phyloP scores from a whole-genome alignment of 2,329 filamentous ascomycete species.

The Monosporascus sp. region DNA sequence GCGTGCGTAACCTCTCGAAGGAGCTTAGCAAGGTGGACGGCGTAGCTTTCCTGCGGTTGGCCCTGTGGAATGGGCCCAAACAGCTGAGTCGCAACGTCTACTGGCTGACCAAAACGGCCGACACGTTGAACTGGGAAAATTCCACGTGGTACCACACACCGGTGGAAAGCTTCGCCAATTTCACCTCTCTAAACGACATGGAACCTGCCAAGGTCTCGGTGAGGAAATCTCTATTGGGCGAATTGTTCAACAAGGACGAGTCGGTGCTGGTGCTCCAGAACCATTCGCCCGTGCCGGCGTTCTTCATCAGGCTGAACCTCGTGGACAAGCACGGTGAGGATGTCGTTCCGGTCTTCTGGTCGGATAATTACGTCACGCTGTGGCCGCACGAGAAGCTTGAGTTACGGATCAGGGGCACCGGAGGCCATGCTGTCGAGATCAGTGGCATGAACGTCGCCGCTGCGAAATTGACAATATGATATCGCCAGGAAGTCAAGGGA shows the following conservation, averaged over 20 bases:
- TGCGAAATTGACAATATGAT: not conserved
- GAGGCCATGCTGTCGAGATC: conserved; percentile 20
- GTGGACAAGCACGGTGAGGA: conserved; percentile 39
- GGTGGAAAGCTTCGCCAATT: conserved; percentile 45
- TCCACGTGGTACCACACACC: conserved; percentile 58
- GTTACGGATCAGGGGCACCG: conserved; percentile 27
- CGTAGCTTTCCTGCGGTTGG: conserved; percentile 46
- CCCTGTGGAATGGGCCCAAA: conserved; percentile 31
- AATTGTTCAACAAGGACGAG: conserved; percentile 1
- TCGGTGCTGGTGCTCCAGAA: conserved; percentile 44
- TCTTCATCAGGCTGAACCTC: conserved; percentile 51
- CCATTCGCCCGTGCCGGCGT: conserved; percentile 44
- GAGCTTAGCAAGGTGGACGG: conserved; percentile 31
- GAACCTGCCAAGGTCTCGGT: conserved; percentile 31
- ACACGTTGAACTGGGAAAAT: conserved; percentile 49
- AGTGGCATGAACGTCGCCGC: conserved; percentile 21
- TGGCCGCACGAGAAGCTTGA: conserved; percentile 50
- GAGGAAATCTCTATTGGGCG: conserved; percentile 7
- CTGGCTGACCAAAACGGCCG: conserved; percentile 45
- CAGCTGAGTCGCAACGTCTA: conserved; percentile 54
- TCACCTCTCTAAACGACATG: conserved; percentile 38
- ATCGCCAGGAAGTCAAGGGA: too few relatives aligned
- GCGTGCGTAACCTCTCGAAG: conserved; percentile 26
- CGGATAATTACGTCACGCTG: conserved; percentile 59
- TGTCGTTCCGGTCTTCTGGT: conserved; percentile 50